A percentile compares a stretch with the other conserved stretches of the same genome.
Conservation (phyloP, 2,329 filamentous ascomycete genomes). For the Stagonosporopsis vannaccii region DNA sequence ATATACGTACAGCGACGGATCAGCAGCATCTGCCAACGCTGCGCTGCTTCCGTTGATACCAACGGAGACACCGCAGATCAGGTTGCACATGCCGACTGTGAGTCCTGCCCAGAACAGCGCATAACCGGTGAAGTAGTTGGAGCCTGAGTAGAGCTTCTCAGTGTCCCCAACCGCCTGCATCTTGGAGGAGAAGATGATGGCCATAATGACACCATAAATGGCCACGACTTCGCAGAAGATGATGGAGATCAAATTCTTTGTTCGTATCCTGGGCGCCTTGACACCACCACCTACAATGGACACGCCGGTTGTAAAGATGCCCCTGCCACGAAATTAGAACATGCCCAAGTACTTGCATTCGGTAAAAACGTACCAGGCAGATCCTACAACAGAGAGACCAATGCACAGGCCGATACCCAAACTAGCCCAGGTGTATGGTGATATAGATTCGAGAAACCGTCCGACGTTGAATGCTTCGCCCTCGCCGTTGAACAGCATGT, state of each 20-base stretch:
- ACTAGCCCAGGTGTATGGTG: conserved; percentile 92
- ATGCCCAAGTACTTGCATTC: background rate
- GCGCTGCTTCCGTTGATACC: conserved; percentile 98
- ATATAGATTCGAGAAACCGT: conserved; percentile 91
- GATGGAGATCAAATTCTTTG: conserved; percentile 99
- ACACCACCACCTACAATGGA: conserved; percentile 97
- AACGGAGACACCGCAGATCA: conserved; percentile 94
- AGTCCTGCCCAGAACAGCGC: conserved; percentile 96
- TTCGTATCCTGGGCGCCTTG: conserved; percentile 94
- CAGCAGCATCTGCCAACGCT: conserved; percentile 92
- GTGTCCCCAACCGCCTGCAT: conserved; percentile 72
- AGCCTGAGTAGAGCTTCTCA: conserved; percentile 72
- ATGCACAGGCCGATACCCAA: conserved; percentile 94
- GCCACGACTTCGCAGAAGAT: conserved; percentile 99
- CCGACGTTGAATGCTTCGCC: conserved; percentile 97
- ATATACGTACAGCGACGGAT: conserved; percentile 79
- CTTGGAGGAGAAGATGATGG: conserved; percentile 96
- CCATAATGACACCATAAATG: conserved; percentile 99
- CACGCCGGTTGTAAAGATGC: conserved; percentile 97
- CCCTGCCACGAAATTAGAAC: conserved; percentile 65
- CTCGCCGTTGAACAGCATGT: conserved; percentile 98
- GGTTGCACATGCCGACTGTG: conserved; percentile 93
- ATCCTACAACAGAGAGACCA: conserved; percentile 92
- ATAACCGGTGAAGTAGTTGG: conserved; percentile 92
- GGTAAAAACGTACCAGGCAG: conserved; percentile 78